Base-by-base conservation (phyloP, 176 grass and related monocot genomes). In the Oryza meyeriana region DNA sequence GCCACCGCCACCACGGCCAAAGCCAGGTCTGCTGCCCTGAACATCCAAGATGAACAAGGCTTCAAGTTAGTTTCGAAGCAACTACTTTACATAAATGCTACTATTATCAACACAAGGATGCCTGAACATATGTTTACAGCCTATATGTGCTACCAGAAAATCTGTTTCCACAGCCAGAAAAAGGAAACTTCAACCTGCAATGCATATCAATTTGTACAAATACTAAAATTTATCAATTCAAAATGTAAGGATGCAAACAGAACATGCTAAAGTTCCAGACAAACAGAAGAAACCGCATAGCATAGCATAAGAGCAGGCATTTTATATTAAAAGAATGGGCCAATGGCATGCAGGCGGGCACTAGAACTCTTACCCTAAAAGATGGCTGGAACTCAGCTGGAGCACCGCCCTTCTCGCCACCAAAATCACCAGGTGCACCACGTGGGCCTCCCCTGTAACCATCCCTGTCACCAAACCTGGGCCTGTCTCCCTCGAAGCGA, bases 401-500 rank as follows among this genome's bases (percentile, higher is more conserved):
- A 48, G 94, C 94, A 77, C 94, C 88, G 31, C 94, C 85, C 78
- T 97, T 94, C 30, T 97, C 94, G 41, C 88, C 92, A 34, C 85
- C 84, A 45, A 94, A 92, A 44, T 97, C 94, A n/a, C 92, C 94
- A 14, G 87, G 81, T 62, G 92, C 90, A 55, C 87, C 89, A 75
- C 94, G 94, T 0, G 94, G 94, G 44, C 83, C 94, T 27, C 88
- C 94, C 17, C 94, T 91, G 64, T 92, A 97, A 2, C 92, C 94
- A 64, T 97, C 94, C 65, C 94, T 92, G 26, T 97, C 94, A 8
- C 94, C 94, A 44, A 87, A 97, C 84, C 92, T 94, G 4, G 92
- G 94, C n/a, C 94, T 87, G 24, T 97, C 94, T 13, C 92, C 92
- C 26, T 94, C 94, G 58, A 89, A 97, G 13, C 94, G 89, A 69